Evolutionary conservation across 257 asterid species (phyloP), one percentile per base, ranked within the genome.

Genomic region (Rauvolfia tetraphylla): DNA sequence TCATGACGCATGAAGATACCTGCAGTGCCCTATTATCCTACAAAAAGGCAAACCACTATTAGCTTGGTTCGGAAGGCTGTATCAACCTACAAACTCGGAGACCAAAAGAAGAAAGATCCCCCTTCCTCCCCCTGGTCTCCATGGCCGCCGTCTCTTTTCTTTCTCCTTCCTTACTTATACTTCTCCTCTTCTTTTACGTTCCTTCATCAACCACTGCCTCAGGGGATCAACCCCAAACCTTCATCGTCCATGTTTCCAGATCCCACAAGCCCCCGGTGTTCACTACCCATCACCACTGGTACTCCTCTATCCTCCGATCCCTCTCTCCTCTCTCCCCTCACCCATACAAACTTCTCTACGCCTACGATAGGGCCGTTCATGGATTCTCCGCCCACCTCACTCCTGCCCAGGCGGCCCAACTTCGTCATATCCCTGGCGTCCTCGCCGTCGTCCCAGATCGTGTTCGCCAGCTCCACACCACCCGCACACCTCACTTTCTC

Each of bases 381-480:
- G 99, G 99, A 5, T 95, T 92, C 85, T 90, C 99, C 36, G 97
- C 91, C 68, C 87, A 82, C 3, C 87, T 95, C 77, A 83, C 96
- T 27, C 44, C 83, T 33, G 31, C 76, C 1, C 96, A 92, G 62
- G 99, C 94, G 31, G 71, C 69, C 9, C 78, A 80, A 48, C 91
- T 95, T 66, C 86, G 85, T 68, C 79, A 59, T 3, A 54, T 81
- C 15, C 88, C 89, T 27, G 97, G 97, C 29, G 86, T 95, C 0
- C 25, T 89, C 72, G 87, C 97, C 38, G 94, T 95, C 9, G 65
- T 89, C 13, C 96, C 96, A 12, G 98, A 95, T 83, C 77, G 77
- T 0, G 82, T 83, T 31, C 91, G 93, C 27, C 80, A 88, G 17
- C 67, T 88, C 34, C 99, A 95, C 83, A 95, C 99, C 71, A 95